phyloP scores from a whole-genome alignment of 495 filamentous ascomycete species.

The Parathielavia hyrcaniae region DNA sequence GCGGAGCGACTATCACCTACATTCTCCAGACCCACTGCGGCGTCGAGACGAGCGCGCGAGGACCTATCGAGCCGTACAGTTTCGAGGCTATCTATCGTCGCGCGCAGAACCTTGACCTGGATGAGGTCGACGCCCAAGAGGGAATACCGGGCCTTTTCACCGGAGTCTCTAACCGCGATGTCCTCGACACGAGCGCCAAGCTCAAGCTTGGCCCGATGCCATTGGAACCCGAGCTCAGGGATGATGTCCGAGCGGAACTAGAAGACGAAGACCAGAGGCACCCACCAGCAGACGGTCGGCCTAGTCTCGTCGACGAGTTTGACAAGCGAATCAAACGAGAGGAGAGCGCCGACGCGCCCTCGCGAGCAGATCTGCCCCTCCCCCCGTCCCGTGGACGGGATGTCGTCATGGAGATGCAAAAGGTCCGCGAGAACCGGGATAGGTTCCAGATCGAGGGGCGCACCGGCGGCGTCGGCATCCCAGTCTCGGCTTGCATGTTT shows the following conservation, averaged over 20 bases:
- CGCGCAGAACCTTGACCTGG: constrained; percentile 42
- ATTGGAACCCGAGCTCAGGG: constrained; percentile 68
- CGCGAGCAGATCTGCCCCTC: constrained; percentile 68
- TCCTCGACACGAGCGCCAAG: constrained; percentile 49
- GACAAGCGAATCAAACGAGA: constrained; percentile 84
- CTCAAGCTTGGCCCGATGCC: constrained; percentile 74
- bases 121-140: constrained; percentile 77
- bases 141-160: constrained; percentile 89
- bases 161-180: constrained; percentile 70
- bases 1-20: constrained; percentile 66
- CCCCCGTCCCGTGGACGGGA: constrained; percentile 82
- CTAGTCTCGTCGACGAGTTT: constrained; percentile 66
- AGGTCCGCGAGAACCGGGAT: constrained; percentile 89
- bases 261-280: constrained; percentile 69
- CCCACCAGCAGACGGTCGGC: constrained; percentile 59
- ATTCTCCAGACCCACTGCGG: constrained; percentile 69
- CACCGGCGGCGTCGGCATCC: constrained; percentile 72
- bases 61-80: constrained; percentile 68
- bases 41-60: constrained; percentile 66
- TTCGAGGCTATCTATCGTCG: constrained; percentile 76
- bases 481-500: constrained; percentile 85
- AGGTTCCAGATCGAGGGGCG: constrained; percentile 75
- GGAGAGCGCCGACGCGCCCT: constrained; percentile 74
- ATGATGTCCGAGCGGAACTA: constrained; percentile 76
- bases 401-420: constrained; percentile 86